Evolutionary conservation across 495 filamentous ascomycete species (phyloP).

Genomic region (Platismatia glauca): DNA sequence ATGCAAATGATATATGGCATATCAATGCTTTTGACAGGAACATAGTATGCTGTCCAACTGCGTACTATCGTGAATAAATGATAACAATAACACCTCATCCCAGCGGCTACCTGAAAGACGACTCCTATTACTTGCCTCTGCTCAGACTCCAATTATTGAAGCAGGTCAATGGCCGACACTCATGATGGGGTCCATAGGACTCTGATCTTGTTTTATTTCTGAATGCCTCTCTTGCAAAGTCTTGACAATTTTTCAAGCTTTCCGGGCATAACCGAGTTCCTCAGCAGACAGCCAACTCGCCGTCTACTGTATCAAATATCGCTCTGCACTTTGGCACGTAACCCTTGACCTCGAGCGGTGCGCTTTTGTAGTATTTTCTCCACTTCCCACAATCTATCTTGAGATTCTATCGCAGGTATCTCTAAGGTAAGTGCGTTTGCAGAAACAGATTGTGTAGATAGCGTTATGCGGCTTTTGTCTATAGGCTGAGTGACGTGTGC

Average conservation of each 20-base stretch:
- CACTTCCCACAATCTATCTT: background rate
- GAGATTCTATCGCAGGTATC: background rate
- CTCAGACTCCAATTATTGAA: background rate
- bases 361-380: background rate
- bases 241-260: background rate
- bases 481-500: background rate
- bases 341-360: background rate
- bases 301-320: background rate
- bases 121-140: too few relatives aligned
- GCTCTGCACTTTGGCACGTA: background rate
- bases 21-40: too few relatives aligned
- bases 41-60: too few relatives aligned
- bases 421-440: background rate
- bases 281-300: background rate
- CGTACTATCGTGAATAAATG: too few relatives aligned
- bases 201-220: background rate
- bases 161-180: background rate
- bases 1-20: too few relatives aligned
- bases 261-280: background rate
- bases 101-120: too few relatives aligned
- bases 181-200: background rate
- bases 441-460: background rate
- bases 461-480: background rate
- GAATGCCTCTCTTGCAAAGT: background rate
- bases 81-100: too few relatives aligned